These are phyloP conservation scores for Clarireedia homoeocarpa DNA, from an alignment of 2,329 filamentous ascomycete species.

Conservation along the genomic window DNA sequence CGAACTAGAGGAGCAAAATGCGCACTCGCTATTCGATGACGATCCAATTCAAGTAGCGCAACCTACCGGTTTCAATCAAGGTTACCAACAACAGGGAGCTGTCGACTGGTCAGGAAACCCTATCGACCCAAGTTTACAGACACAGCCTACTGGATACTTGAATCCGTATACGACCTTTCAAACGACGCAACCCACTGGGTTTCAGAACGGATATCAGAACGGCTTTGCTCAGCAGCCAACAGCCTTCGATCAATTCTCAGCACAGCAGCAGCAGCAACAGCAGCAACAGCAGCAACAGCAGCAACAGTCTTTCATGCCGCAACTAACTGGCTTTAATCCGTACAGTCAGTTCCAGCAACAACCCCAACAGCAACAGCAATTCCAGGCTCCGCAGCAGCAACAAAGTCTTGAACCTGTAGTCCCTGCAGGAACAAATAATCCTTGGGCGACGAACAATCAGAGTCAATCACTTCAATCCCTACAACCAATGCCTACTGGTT, in stretches of 20 bases:
- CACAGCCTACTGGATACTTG: constrained; percentile 74
- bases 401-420: constrained; percentile 52
- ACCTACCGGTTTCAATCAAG: constrained; percentile 88
- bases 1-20: constrained; percentile 81
- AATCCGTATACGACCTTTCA: constrained; percentile 49
- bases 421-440: constrained; percentile 85
- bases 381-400: constrained; percentile 32
- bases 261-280: constrained; percentile 37
- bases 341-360: constrained; percentile 37
- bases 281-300: constrained; percentile 12
- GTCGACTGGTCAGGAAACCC: constrained; percentile 98
- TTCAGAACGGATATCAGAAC: constrained; percentile 60
- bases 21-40: constrained; percentile 83
- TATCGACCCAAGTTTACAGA: constrained; percentile 68
- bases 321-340: constrained; percentile 46
- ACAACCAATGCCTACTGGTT: constrained; percentile 81
- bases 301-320: constrained; percentile 43
- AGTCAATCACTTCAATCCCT: constrained; percentile 53
- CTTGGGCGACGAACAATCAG: constrained; percentile 66
- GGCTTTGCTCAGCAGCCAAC: constrained; percentile 64
- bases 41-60: constrained; percentile 49
- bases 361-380: constrained; percentile 20
- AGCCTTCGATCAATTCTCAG: constrained; percentile 62
- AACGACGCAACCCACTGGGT: constrained; percentile 48
- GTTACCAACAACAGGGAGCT: constrained; percentile 91